Conservation (phyloP, 768 basidiomycete species). For the Psilocybe cyanescens region DNA sequence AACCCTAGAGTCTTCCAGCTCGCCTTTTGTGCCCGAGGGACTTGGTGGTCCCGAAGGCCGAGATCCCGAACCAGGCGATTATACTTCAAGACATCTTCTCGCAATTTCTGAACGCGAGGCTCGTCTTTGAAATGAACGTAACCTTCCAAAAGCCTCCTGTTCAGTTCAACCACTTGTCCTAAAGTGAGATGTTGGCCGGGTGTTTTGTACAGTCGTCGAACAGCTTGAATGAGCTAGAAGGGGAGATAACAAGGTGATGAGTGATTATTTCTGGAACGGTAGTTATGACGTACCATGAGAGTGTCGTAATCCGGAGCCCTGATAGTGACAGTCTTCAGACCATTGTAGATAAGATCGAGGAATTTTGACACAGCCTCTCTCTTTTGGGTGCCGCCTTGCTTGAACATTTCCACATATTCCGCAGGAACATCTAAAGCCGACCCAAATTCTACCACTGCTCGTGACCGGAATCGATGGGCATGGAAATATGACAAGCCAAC, state of each 20-base stretch:
- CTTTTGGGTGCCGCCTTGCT: conserved; percentile 85
- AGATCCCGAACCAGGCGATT: conserved; percentile 88
- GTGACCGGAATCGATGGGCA: conserved; percentile 87
- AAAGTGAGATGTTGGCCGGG: conserved; percentile 93
- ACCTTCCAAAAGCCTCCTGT: conserved; percentile 90
- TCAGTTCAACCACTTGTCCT: conserved; percentile 95
- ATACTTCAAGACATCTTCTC: conserved; percentile 83
- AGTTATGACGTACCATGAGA: conserved; percentile 74
- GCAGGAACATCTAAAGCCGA: conserved; percentile 88
- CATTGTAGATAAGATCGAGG: conserved; percentile 90
- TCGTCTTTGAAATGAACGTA: conserved; percentile 94
- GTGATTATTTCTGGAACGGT: background rate
- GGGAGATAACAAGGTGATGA: conserved; percentile 1
- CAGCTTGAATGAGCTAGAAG: conserved; percentile 91
- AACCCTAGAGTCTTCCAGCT: conserved; percentile 87
- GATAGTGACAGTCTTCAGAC: conserved; percentile 93
- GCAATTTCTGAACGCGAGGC: conserved; percentile 81
- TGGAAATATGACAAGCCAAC: conserved; percentile 79
- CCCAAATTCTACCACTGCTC: conserved; percentile 98
- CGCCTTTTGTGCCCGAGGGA: conserved; percentile 85
- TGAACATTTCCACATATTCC: conserved; percentile 89
- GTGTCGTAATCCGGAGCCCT: conserved; percentile 98
- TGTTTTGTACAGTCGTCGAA: conserved; percentile 89
- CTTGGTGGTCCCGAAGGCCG: conserved; percentile 91
- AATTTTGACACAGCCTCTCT: conserved; percentile 89